These are phyloP conservation scores for Mycena galopus DNA, from an alignment of 768 basidiomycete species.

Conservation along the genomic window DNA sequence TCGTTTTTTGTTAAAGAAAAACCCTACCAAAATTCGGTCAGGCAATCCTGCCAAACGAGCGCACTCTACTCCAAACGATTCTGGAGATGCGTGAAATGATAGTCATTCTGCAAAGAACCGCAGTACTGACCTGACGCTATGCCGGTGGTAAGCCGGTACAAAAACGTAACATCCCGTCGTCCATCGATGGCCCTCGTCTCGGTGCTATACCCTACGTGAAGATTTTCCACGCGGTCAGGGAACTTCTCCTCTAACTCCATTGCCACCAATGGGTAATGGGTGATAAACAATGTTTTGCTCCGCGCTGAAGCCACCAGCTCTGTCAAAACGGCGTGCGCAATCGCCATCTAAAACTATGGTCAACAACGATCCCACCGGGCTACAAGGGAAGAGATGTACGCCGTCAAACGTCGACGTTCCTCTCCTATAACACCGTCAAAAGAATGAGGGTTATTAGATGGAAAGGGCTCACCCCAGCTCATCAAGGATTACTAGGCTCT, in stretches of 20 bases:
- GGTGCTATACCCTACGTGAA: conserved; percentile 89
- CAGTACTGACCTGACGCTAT: conserved; percentile 66
- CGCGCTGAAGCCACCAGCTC: conserved; percentile 70
- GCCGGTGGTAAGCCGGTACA: conserved; percentile 82
- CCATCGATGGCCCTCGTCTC: conserved; percentile 76
- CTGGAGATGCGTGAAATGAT: conserved; percentile 50
- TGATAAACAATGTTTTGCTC: conserved; percentile 91
- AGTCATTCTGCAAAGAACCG: background rate
- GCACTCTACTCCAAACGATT: conserved; percentile 95
- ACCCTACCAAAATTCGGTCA: conserved; percentile 65
- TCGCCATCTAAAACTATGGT: conserved; percentile 74
- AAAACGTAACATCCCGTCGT: conserved; percentile 84
- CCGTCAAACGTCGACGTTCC: conserved; percentile 97
- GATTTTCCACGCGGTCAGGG: conserved; percentile 74
- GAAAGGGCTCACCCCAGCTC: conserved; percentile 69
- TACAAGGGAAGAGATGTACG: conserved; percentile 48
- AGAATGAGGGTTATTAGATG: background rate
- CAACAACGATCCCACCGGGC: background rate
- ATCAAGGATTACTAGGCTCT: conserved; percentile 91
- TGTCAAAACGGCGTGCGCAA: conserved; percentile 85
- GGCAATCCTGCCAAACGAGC: conserved; percentile 89
- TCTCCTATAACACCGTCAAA: conserved; percentile 11
- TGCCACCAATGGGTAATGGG: conserved; percentile 93
- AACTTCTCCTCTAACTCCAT: conserved; percentile 70
- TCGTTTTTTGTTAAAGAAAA: background rate